These are phyloP conservation scores for Allomyces javanicus DNA, from an alignment of 192 early-diverging fungal genomes.

Conservation along the genomic window DNA sequence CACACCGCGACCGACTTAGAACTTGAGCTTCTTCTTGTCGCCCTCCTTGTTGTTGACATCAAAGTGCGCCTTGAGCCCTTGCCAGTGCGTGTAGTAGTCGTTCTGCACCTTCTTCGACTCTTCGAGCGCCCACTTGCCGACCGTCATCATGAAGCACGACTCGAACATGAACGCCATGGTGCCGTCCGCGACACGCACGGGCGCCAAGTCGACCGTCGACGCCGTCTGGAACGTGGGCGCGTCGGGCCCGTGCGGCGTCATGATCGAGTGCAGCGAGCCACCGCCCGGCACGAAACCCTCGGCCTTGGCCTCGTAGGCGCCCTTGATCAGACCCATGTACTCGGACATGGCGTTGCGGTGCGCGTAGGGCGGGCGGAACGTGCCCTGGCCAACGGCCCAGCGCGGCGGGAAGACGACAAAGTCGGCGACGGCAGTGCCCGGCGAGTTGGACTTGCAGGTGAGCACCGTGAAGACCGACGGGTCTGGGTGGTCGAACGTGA, in stretches of 20 bases:
- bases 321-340: slow-evolving; percentile 90
- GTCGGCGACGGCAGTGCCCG: slow-evolving; percentile 72
- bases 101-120: slow-evolving; percentile 49
- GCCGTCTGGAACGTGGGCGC: slow-evolving; percentile 51
- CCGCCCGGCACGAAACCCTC: slow-evolving; percentile 85
- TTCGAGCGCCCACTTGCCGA: slow-evolving; percentile 63
- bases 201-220: slow-evolving; percentile 44
- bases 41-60: not conserved
- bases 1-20: not conserved
- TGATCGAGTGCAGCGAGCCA: slow-evolving; percentile 57
- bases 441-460: slow-evolving; percentile 66
- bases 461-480: slow-evolving; percentile 95
- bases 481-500: slow-evolving; percentile 80
- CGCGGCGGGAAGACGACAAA: slow-evolving; percentile 95
- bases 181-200: slow-evolving; percentile 58
- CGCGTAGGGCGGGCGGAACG: slow-evolving; percentile 70
- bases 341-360: slow-evolving; percentile 97
- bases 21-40: not conserved
- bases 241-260: slow-evolving; percentile 91
- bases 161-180: slow-evolving; percentile 96
- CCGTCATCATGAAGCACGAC: slow-evolving; percentile 52
- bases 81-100: slow-evolving; percentile 82
- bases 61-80: slow-evolving; percentile 30
- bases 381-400: slow-evolving; percentile 77
- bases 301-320: slow-evolving; percentile 83